Evolutionary conservation across 495 filamentous ascomycete species (phyloP), one percentile per base, ranked within the genome.

Genomic region (Daldinia decipiens): DNA sequence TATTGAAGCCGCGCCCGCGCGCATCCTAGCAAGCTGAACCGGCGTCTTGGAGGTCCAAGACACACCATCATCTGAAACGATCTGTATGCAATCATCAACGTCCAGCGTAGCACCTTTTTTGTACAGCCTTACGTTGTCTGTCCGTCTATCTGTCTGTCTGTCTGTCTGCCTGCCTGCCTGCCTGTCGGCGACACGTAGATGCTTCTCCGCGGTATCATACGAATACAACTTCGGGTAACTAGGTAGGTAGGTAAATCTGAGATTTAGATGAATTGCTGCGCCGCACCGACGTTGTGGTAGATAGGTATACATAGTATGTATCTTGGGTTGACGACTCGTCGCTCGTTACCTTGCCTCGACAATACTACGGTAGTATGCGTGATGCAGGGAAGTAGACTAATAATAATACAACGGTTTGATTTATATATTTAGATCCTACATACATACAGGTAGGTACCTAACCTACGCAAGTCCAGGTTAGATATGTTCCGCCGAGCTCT

Each of bases 371-470:
- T 47, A 24, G 43, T 47, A 13, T 45, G 19, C 8, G 39, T 45
- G 40, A 45, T 45, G 5, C 19, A 47, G 43, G 43, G 43, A 24
- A 24, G 21, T 24, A 12, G 21, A 40, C 39, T 40, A 19, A 45
- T 45, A 19, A 45, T 45, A 19, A 45, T 45, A 45, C 15, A 19
- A 45, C 40, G n/a, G 19, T 11, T 47, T 47, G 17, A 11, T 47
- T 24, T 47, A 47, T 47, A 47, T 47, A 47, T 47, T 47, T 47
- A 47, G 43, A 47, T 47, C 32, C 21, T 45, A 45, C 17, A 17
- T 19, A 32, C 29, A 6, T 32, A 6, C 7, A 17, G 2, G 5
- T 12, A n/a, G 1, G 1, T 43, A 43, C n/a, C 5, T 8, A 43
- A 4, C 1, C 1, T 19, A 45, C 17, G 6, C 21, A 45, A 9